Conservation (phyloP, 768 basidiomycete species). For the Hemileccinum rubropunctum region DNA sequence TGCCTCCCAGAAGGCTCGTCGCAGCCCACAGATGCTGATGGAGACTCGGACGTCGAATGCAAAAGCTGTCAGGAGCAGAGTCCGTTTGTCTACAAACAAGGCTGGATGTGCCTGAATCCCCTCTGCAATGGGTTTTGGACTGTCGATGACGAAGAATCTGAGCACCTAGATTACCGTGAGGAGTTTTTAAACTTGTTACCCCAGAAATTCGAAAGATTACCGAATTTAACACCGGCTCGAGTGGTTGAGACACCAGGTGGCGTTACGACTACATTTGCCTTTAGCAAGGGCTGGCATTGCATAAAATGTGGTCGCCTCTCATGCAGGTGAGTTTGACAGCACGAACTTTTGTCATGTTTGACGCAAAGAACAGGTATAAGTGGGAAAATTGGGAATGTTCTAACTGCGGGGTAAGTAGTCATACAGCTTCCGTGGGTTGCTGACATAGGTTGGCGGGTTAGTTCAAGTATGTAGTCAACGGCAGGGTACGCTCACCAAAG, state of each 20-base stretch:
- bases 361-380: constrained; percentile 46
- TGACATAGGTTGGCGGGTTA: constrained; percentile 7
- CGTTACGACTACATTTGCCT: constrained; percentile 52
- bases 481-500: constrained; percentile 29
- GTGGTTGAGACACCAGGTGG: constrained; percentile 27
- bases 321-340: constrained; percentile 50
- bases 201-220: constrained; percentile 30
- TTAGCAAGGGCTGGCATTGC: constrained; percentile 71
- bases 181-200: constrained; percentile 44
- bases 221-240: constrained; percentile 40
- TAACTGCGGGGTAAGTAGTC: constrained; percentile 49
- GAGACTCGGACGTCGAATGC: constrained; percentile 33
- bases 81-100: constrained; percentile 51
- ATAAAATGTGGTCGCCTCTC: constrained; percentile 66
- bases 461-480: constrained; percentile 16
- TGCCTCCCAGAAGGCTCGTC: background rate
- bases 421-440: background rate
- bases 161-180: constrained; percentile 44
- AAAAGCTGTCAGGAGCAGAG: constrained; percentile 41
- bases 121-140: constrained; percentile 58
- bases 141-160: constrained; percentile 28
- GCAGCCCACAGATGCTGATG: background rate
- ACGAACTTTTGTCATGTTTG: background rate
- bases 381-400: constrained; percentile 77
- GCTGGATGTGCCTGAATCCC: constrained; percentile 66